Percentiles rank a stretch among this genome's conserved stretches.
These are phyloP conservation scores for Aspergillus aculeatus DNA, from an alignment of 2,329 filamentous ascomycete species.

Conservation along the genomic window DNA sequence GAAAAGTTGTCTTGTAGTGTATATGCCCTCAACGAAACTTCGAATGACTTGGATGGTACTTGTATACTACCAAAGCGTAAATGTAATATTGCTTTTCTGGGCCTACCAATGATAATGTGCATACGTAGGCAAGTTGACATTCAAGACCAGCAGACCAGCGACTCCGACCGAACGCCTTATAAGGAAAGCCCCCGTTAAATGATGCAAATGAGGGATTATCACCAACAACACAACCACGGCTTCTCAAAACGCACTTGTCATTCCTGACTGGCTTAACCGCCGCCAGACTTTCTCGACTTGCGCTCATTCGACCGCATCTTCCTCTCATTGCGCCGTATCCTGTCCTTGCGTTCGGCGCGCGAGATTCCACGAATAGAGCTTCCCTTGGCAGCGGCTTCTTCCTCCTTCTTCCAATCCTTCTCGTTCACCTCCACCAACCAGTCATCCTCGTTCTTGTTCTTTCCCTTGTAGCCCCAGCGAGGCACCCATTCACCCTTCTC, in stretches of 20 bases:
- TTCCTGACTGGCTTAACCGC: constrained; percentile 16
- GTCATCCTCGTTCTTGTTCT: constrained; percentile 77
- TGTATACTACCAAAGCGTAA: background rate
- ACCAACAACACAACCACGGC: constrained; percentile 12
- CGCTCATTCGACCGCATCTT: constrained; percentile 67
- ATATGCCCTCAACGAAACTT: background rate
- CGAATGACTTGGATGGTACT: too few relatives aligned
- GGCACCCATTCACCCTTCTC: constrained; percentile 82
- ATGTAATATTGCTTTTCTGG: constrained; percentile 16
- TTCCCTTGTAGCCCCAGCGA: constrained; percentile 92
- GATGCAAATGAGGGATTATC: constrained; percentile 14
- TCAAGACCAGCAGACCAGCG: constrained; percentile 21
- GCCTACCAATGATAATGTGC: constrained; percentile 1
- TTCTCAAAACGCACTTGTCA: constrained; percentile 3
- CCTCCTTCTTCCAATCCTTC: constrained; percentile 69
- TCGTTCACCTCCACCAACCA: constrained; percentile 93
- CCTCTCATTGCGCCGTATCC: constrained; percentile 63
- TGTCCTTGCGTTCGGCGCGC: constrained; percentile 66
- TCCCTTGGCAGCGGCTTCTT: constrained; percentile 54
- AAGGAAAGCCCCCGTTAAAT: constrained; percentile 20
- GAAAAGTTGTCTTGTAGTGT: background rate
- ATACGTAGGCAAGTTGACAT: constrained; percentile 15
- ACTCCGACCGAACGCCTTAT: constrained; percentile 27
- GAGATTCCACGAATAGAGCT: constrained; percentile 65
- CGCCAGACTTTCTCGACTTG: constrained; percentile 40